Conservation (phyloP, 306 rosid species). For the Dicorynia guianensis region DNA sequence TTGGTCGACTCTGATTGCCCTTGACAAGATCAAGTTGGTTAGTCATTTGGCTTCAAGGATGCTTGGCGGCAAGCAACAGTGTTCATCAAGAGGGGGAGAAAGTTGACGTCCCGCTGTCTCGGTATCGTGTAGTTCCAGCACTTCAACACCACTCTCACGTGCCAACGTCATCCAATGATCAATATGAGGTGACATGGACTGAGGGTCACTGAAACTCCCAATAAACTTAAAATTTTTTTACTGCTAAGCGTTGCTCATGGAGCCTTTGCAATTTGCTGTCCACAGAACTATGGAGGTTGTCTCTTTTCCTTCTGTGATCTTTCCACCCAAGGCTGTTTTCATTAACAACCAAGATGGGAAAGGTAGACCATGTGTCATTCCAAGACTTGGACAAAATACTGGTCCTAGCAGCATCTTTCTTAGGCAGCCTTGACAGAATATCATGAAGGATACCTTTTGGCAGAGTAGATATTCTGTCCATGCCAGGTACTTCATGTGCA, state of each 20-base stretch:
- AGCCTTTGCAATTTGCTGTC: constrained; percentile 7
- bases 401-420: constrained; percentile 17
- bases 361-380: constrained; percentile 21
- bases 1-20: neutral
- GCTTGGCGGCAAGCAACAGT: neutral
- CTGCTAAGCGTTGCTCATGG: neutral
- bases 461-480: constrained; percentile 28
- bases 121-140: constrained; percentile 1
- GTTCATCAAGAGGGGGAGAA: no score
- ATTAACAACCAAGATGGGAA: constrained; percentile 22
- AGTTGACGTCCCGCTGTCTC: no score
- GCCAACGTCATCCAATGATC: constrained; percentile 15
- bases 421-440: constrained; percentile 25
- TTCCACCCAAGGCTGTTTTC: neutral
- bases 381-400: constrained; percentile 26
- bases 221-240: neutral
- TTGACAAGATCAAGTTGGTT: neutral
- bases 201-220: neutral
- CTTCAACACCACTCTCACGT: neutral
- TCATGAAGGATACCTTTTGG: constrained; percentile 34
- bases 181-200: neutral
- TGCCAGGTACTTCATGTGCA: neutral
- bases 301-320: neutral
- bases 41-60: constrained; percentile 10
- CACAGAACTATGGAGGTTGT: constrained; percentile 21